phyloP scores from a whole-genome alignment of 306 rosid species.

The Vachellia pachyceras region DNA sequence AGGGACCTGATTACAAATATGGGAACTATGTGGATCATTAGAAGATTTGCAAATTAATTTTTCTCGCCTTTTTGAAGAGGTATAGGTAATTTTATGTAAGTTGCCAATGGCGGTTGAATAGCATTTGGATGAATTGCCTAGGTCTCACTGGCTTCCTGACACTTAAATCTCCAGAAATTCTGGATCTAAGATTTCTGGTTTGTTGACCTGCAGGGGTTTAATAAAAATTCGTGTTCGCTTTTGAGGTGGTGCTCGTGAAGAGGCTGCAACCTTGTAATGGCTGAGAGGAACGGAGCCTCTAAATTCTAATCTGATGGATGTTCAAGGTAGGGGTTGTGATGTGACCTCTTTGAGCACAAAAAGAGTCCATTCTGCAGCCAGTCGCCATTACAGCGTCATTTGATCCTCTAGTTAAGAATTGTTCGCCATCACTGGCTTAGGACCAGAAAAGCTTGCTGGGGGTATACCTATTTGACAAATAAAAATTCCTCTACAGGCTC shows the following conservation, averaged over 20 bases:
- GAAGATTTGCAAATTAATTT: too few species aligned
- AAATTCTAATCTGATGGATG: slow-evolving; percentile 34
- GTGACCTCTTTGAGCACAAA: slow-evolving; percentile 27
- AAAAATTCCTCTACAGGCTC: slow-evolving; percentile 27
- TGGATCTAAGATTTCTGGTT: slow-evolving; percentile 25
- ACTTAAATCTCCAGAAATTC: not conserved
- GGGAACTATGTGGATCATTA: too few species aligned
- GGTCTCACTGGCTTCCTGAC: not conserved
- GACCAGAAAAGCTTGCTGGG: slow-evolving; percentile 18
- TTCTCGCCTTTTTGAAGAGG: too few species aligned
- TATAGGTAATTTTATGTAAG: too few species aligned
- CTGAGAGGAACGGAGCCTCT: slow-evolving; percentile 31
- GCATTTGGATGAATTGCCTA: too few species aligned
- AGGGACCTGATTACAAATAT: too few species aligned
- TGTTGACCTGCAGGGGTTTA: slow-evolving; percentile 43
- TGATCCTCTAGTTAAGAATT: slow-evolving; percentile 36
- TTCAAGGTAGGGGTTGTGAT: slow-evolving; percentile 14
- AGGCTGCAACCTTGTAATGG: slow-evolving; percentile 32
- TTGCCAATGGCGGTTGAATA: too few species aligned
- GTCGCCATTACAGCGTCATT: slow-evolving; percentile 18
- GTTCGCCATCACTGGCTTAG: slow-evolving; percentile 32
- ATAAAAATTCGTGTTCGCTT: slow-evolving; percentile 21
- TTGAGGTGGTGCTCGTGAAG: slow-evolving; percentile 21
- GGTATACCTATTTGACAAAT: slow-evolving; percentile 16
- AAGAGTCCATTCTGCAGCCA: slow-evolving; percentile 26